A percentile compares a stretch with the other conserved stretches of the same genome.
Conservation (phyloP, 1,284 basidiomycete genomes). For the Apiotrichum montevideense region DNA sequence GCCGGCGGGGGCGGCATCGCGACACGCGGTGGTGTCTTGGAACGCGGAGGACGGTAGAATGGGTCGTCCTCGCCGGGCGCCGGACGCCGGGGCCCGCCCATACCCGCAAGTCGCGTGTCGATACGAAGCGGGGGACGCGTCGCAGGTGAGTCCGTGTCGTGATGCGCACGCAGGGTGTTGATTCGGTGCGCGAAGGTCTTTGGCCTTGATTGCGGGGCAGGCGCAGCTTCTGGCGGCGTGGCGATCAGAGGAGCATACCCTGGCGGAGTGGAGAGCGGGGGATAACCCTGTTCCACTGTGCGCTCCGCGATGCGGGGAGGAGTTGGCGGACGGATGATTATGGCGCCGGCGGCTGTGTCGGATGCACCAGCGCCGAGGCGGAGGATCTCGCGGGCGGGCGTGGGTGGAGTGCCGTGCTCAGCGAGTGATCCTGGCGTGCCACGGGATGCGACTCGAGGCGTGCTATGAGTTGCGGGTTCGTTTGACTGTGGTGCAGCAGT, state of each 20-base stretch:
- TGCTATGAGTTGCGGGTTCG: no score
- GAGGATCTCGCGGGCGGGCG: constrained; percentile 5
- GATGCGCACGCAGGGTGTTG: neutral
- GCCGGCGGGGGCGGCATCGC: neutral
- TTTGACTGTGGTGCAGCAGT: no score
- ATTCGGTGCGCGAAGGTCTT: neutral
- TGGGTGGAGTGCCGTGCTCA: neutral
- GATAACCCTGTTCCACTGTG: no score
- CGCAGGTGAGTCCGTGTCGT: neutral
- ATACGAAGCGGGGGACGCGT: neutral
- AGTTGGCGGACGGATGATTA: neutral
- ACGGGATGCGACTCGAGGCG: no score
- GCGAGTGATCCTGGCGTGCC: no score
- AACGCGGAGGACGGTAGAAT: neutral
- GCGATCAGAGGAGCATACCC: no score
- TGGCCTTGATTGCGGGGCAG: no score
- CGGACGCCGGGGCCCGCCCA: neutral
- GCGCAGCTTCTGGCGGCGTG: no score
- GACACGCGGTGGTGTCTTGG: neutral
- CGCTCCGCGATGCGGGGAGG: no score
- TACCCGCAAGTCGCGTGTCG: no score
- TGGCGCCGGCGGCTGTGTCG: neutral
- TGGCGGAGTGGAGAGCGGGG: no score
- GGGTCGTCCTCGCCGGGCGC: neutral
- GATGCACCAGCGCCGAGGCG: neutral